Conservation (phyloP, 2,329 filamentous ascomycete genomes). For the Fusarium veterinarium region DNA sequence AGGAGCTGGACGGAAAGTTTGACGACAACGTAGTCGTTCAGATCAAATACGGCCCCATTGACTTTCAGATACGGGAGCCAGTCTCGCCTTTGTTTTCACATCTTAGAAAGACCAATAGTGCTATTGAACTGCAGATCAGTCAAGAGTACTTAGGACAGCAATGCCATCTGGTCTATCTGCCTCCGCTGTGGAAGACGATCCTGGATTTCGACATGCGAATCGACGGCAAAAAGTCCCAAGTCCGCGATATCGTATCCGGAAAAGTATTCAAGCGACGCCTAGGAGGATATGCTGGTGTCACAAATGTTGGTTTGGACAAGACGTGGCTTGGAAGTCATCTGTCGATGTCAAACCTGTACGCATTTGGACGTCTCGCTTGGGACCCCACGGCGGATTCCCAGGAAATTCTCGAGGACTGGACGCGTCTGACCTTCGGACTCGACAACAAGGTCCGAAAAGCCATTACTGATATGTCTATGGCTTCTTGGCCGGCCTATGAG, state of each 20-base stretch:
- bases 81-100: conserved; percentile 72
- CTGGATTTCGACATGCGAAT: conserved; percentile 75
- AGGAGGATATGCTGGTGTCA: conserved; percentile 73
- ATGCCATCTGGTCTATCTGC: conserved; percentile 73
- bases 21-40: conserved; percentile 78
- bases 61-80: conserved; percentile 78
- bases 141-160: conserved; percentile 81
- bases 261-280: conserved; percentile 66
- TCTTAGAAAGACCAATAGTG: conserved; percentile 56
- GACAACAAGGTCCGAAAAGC: conserved; percentile 66
- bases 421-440: conserved; percentile 71
- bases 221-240: conserved; percentile 64
- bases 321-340: conserved; percentile 78
- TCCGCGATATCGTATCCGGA: conserved; percentile 71
- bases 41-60: conserved; percentile 80
- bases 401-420: conserved; percentile 71
- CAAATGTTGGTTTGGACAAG: conserved; percentile 72
- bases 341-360: conserved; percentile 78
- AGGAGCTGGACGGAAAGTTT: conserved; percentile 71
- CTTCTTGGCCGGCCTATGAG: conserved; percentile 77
- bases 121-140: conserved; percentile 74
- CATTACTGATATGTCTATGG: conserved; percentile 72
- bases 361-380: conserved; percentile 76
- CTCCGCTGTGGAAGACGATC: conserved; percentile 75
- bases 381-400: conserved; percentile 59